These are phyloP conservation scores for Phytopythium montanum DNA, from an alignment of 352 stramenopile genomes.

Conservation along the genomic window DNA sequence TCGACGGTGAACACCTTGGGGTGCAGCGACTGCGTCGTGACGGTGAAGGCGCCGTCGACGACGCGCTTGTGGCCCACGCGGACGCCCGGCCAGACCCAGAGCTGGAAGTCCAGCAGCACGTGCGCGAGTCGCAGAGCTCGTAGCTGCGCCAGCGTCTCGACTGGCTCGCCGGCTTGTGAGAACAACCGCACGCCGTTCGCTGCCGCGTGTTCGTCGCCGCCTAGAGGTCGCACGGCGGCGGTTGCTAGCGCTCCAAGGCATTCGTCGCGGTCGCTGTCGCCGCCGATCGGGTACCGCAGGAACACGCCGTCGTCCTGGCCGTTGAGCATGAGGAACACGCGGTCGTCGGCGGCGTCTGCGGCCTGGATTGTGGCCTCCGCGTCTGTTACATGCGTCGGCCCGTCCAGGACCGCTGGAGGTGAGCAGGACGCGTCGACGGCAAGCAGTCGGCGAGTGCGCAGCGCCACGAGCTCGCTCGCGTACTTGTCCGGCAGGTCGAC, in stretches of 20 bases:
- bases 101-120: conserved; percentile 61
- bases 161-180: conserved; percentile 42
- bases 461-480: conserved; percentile 44
- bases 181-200: conserved; percentile 59
- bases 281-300: conserved; percentile 16
- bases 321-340: conserved; percentile 72
- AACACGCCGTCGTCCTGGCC: conserved; percentile 54
- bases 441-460: conserved; percentile 42
- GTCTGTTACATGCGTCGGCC: conserved; percentile 31
- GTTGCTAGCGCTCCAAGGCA: conserved; percentile 50
- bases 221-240: conserved; percentile 30
- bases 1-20: conserved; percentile 67
- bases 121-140: conserved; percentile 45
- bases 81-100: conserved; percentile 77
- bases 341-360: conserved; percentile 12
- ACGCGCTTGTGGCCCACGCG: conserved; percentile 56
- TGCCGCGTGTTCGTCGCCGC: conserved; percentile 39
- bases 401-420: conserved; percentile 20
- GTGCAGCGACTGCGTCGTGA: conserved; percentile 59
- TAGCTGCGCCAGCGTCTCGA: conserved; percentile 34
- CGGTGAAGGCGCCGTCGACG: conserved; percentile 36
- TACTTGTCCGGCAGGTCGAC: conserved; percentile 43
- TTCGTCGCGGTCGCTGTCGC: conserved; percentile 14
- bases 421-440: conserved; percentile 16
- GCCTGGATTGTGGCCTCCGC: conserved; percentile 16